Evolutionary conservation across 2,329 filamentous ascomycete species (phyloP), one percentile per base, ranked within the genome.

Genomic region (Tolypocladium inflatum): DNA sequence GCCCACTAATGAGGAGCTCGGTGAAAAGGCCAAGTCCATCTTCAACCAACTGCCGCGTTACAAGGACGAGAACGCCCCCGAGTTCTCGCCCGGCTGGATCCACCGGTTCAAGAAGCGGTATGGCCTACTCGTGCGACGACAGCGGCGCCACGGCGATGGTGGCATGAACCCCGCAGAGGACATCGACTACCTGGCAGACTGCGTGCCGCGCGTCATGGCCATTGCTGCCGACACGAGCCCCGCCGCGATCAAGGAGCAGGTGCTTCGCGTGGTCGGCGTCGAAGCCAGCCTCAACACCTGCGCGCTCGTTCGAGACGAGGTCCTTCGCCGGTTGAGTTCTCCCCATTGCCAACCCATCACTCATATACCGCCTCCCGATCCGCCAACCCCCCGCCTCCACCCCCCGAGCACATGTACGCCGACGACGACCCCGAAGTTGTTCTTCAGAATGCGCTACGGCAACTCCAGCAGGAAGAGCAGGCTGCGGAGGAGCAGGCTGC

Each of bases 61-160:
- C 68, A 83, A 81, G 66, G 82, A 82, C 62, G 81, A 85, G 67
- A 70, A 71, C n/a, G 73, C 82, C 1, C 82, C 82, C 53, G 82
- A 85, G 68, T 85, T 85, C 67, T 84, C 81, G 0, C 82, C 82
- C 0, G 82, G 82, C 45, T 85, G 82, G 82, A 85, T 85, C 59
- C 82, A 85, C 63, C 77, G 82, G 41, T 85, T 85, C 72, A 85
- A 85, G 71, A 85, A 84, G 67, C 77, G 82, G 13, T 85, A 85
- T 59, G 81, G 82, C 0, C 73, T 85, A 19, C 72, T 85, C 21
- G 78, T 84, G 53, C 69, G 81, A 41, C 79, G 82, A 55, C 81
- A 84, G 63, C 78, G 81, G 23, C 77, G 81, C 0, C 78, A 79
- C 62, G 76, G 76, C 23, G 77, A 77, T 55, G 74, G 73, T 1